Percentiles rank a stretch among this genome's conserved stretches.
phyloP scores from a whole-genome alignment of 2,329 filamentous ascomycete genomes.

The Sporothrix sp. region DNA sequence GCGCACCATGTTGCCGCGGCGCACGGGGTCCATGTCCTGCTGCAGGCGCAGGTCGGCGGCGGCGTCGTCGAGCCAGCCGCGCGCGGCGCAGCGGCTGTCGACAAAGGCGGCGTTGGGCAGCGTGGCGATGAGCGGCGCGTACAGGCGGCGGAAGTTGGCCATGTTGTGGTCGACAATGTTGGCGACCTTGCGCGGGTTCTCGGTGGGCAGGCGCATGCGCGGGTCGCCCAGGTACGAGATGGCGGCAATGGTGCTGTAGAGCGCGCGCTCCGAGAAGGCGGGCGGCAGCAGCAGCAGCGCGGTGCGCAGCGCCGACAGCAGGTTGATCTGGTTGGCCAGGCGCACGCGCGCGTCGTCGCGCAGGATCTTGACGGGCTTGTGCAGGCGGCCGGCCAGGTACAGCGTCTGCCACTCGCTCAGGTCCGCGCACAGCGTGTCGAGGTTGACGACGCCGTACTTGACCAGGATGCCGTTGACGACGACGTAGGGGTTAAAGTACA shows the following conservation, averaged over 20 bases:
- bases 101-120: conserved; percentile 79
- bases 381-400: conserved; percentile 89
- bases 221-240: conserved; percentile 93
- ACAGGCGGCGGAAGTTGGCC: conserved; percentile 81
- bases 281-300: conserved; percentile 78
- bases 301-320: conserved; percentile 82
- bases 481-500: conserved; percentile 96
- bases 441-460: conserved; percentile 95
- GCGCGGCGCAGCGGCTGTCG: conserved; percentile 48
- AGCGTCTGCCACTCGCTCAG: conserved; percentile 86
- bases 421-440: conserved; percentile 80
- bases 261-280: conserved; percentile 72
- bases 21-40: conserved; percentile 88
- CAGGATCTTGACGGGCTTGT: conserved; percentile 96
- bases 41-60: conserved; percentile 58
- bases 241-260: conserved; percentile 85
- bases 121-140: conserved; percentile 78
- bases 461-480: conserved; percentile 91
- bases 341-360: conserved; percentile 87
- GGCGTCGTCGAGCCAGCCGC: conserved; percentile 54
- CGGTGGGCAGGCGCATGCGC: conserved; percentile 84
- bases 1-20: conserved; percentile 91
- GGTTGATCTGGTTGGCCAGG: conserved; percentile 89
- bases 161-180: conserved; percentile 94
- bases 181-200: conserved; percentile 83